Conservation (phyloP, 192 early-diverging fungal species). For the Rhizoclosmatium globosum region DNA sequence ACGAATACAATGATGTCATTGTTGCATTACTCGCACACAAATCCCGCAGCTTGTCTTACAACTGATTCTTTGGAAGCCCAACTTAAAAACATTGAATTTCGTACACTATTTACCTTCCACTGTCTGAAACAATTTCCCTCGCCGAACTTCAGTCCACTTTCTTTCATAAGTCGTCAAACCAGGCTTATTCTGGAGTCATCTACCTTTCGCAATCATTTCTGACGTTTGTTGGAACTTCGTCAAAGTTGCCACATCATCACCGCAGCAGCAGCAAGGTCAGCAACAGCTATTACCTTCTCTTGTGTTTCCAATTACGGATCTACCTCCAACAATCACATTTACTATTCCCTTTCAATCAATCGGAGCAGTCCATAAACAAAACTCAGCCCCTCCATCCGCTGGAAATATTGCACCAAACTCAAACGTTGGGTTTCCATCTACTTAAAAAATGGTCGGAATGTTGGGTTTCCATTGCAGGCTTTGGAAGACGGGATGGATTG, state of each 20-base stretch:
- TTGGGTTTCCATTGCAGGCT: slow-evolving; percentile 21
- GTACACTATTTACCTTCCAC: slow-evolving; percentile 55
- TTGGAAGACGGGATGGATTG: slow-evolving; percentile 23
- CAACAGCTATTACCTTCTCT: slow-evolving; percentile 24
- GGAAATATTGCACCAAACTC: not conserved
- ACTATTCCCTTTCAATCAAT: slow-evolving; percentile 56
- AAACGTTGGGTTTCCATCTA: slow-evolving; percentile 27
- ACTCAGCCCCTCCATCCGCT: not conserved
- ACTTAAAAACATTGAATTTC: slow-evolving; percentile 59
- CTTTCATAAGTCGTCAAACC: slow-evolving; percentile 40
- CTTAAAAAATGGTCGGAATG: slow-evolving; percentile 24
- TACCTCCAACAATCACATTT: slow-evolving; percentile 30
- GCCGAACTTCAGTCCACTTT: slow-evolving; percentile 55
- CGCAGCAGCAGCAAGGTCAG: slow-evolving; percentile 8
- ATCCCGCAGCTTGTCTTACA: slow-evolving; percentile 43
- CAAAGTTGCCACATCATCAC: not conserved
- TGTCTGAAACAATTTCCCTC: slow-evolving; percentile 52
- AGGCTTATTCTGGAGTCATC: slow-evolving; percentile 48
- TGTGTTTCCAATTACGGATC: not conserved
- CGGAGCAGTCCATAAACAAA: slow-evolving; percentile 29
- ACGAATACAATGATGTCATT: slow-evolving; percentile 25
- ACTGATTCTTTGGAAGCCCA: slow-evolving; percentile 45
- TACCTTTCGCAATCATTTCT: slow-evolving; percentile 62
- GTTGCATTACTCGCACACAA: slow-evolving; percentile 51
- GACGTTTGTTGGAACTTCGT: slow-evolving; percentile 46